Conservation (phyloP, 495 filamentous ascomycete species). For the Physcia stellaris region DNA sequence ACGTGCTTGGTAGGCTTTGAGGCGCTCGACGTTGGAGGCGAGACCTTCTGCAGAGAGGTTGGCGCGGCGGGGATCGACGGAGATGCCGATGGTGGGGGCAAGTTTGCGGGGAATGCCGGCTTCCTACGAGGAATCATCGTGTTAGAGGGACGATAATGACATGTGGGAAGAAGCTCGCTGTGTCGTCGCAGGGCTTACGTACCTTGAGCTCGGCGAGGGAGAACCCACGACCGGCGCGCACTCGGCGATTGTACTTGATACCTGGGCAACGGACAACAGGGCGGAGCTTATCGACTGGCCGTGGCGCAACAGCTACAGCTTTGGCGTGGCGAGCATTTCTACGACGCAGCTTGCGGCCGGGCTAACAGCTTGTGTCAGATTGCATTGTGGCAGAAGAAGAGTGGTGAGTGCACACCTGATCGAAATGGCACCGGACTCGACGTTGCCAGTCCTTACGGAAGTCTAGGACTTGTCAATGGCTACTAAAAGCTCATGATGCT, state of each 20-base stretch:
- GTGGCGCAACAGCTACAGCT: conserved; percentile 85
- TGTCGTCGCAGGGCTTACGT: too few relatives aligned
- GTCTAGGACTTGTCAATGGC: conserved; percentile 37
- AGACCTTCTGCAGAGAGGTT: conserved; percentile 94
- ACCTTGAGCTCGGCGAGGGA: conserved; percentile 96
- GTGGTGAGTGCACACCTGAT: conserved; percentile 68
- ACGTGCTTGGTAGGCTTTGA: conserved; percentile 87
- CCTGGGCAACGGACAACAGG: conserved; percentile 90
- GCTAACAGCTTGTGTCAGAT: conserved; percentile 36
- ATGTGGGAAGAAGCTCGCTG: too few relatives aligned
- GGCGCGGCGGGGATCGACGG: conserved; percentile 88
- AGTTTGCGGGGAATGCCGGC: conserved; percentile 91
- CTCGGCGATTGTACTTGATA: conserved; percentile 97
- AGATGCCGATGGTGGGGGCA: conserved; percentile 89
- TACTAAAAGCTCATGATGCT: background rate
- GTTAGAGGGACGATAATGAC: too few relatives aligned
- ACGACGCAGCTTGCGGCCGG: conserved; percentile 84
- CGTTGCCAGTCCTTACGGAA: conserved; percentile 99
- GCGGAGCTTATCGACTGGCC: conserved; percentile 91
- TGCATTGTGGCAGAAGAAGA: conserved; percentile 5
- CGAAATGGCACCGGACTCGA: conserved; percentile 95
- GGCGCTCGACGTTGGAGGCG: conserved; percentile 83
- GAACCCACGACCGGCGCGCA: conserved; percentile 94
- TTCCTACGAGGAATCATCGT: conserved; percentile 41
- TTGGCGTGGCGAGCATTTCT: conserved; percentile 80